These are phyloP conservation scores for Ophiostoma sp. DNA, from an alignment of 2,329 filamentous ascomycete genomes.

Conservation along the genomic window DNA sequence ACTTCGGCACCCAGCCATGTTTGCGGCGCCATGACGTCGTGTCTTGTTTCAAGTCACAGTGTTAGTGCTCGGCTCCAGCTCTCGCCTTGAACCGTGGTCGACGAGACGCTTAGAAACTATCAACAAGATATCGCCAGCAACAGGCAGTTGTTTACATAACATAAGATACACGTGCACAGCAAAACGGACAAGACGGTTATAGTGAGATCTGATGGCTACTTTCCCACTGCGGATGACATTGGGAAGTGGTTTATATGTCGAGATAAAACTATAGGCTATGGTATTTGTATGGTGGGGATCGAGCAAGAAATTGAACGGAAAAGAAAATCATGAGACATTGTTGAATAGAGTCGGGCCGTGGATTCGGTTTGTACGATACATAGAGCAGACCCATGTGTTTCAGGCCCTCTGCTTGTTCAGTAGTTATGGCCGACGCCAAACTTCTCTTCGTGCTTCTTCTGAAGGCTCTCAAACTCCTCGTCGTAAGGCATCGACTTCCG, in stretches of 20 bases:
- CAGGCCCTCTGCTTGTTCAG: not conserved
- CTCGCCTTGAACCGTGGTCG: not conserved
- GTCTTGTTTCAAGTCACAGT: not conserved
- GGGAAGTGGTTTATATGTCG: not conserved
- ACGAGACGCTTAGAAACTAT: not conserved
- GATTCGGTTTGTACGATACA: not conserved
- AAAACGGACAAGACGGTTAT: not conserved
- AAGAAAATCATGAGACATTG: slow-evolving; percentile 5
- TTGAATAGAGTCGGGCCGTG: not conserved
- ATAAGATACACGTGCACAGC: not conserved
- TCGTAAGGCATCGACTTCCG: slow-evolving; percentile 25
- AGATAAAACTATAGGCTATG: slow-evolving; percentile 2
- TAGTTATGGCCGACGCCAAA: slow-evolving; percentile 28
- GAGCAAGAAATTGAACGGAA: not conserved
- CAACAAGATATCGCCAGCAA: not conserved
- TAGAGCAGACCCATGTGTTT: not conserved
- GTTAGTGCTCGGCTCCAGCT: not conserved
- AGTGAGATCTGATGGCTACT: not conserved
- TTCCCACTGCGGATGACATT: not conserved
- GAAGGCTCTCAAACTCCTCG: slow-evolving; percentile 30
- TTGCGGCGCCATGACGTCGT: not conserved
- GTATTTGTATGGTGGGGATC: not conserved
- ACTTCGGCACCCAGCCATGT: not conserved
- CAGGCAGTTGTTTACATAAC: not conserved
- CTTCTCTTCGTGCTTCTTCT: slow-evolving; percentile 30